These are phyloP conservation scores for Elsinoe necatrix DNA, from an alignment of 2,329 filamentous ascomycete genomes.

Conservation along the genomic window DNA sequence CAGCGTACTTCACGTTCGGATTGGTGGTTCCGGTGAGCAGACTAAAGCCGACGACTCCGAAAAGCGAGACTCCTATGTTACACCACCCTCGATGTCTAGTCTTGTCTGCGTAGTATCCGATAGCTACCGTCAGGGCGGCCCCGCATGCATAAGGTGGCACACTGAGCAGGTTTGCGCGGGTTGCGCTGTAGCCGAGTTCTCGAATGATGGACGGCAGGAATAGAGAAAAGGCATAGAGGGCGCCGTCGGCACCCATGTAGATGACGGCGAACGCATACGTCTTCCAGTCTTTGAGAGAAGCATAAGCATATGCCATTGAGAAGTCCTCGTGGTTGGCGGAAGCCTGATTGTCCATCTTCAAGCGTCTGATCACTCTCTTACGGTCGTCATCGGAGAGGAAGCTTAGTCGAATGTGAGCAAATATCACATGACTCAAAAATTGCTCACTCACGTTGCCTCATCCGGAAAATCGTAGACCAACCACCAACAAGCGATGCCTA, in stretches of 20 bases:
- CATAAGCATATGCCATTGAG: conserved; percentile 62
- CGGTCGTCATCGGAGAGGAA: conserved; percentile 66
- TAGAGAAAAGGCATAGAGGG: conserved; percentile 66
- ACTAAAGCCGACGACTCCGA: conserved; percentile 68
- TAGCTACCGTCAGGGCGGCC: conserved; percentile 56
- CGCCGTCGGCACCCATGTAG: conserved; percentile 62
- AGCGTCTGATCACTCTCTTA: conserved; percentile 59
- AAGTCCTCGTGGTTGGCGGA: conserved; percentile 70
- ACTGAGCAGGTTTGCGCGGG: conserved; percentile 60
- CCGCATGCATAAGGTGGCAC: conserved; percentile 70
- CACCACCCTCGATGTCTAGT: conserved; percentile 65
- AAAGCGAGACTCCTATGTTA: conserved; percentile 62
- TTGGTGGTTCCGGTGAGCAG: conserved; percentile 63
- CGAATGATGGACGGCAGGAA: conserved; percentile 74
- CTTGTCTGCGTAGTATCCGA: conserved; percentile 70
- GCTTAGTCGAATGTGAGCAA: conserved; percentile 23
- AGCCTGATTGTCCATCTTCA: conserved; percentile 63
- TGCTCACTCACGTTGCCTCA: conserved; percentile 45
- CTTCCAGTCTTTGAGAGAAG: conserved; percentile 72
- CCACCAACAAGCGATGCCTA: conserved; percentile 63
- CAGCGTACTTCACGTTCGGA: conserved; percentile 68
- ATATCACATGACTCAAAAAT: not conserved
- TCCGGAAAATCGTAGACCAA: conserved; percentile 77
- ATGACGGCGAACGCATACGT: conserved; percentile 66
- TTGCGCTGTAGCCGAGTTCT: conserved; percentile 48